Percentiles rank a stretch among this genome's conserved stretches.
These are phyloP conservation scores for Aurinia saxatilis DNA, from an alignment of 345 rosid genomes.

Conservation along the genomic window DNA sequence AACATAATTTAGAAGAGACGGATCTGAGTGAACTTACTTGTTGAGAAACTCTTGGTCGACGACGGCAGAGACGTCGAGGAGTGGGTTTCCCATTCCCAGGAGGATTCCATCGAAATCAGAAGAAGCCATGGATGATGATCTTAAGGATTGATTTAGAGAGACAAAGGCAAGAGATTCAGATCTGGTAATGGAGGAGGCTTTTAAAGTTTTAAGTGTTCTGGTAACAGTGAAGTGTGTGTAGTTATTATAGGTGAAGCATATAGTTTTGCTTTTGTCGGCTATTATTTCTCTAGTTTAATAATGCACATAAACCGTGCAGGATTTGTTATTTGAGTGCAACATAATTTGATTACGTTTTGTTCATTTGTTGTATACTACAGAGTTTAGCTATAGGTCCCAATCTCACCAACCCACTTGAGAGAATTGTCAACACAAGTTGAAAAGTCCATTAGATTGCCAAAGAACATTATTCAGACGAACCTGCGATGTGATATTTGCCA, in stretches of 20 bases:
- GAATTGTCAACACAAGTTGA: not conserved
- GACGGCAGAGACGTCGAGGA: conserved; percentile 89
- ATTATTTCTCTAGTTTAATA: not conserved
- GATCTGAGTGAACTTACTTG: conserved; percentile 36
- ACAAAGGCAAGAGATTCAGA: conserved; percentile 12
- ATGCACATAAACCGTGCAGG: no score
- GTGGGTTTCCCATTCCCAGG: conserved; percentile 98
- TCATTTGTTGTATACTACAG: not conserved
- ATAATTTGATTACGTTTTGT: no score
- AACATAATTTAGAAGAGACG: not conserved
- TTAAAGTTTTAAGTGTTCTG: not conserved
- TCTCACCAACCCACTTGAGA: conserved; percentile 17
- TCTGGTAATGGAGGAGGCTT: conserved; percentile 8
- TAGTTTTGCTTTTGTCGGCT: not conserved
- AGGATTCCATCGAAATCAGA: conserved; percentile 49
- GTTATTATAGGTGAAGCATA: not conserved
- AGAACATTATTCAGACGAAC: not conserved
- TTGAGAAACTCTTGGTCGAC: conserved; percentile 80
- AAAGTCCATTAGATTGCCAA: conserved; percentile 1
- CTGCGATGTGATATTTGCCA: no score
- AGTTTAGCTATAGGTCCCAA: not conserved
- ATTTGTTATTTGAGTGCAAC: no score
- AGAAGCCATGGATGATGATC: conserved; percentile 40
- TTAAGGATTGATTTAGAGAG: not conserved
- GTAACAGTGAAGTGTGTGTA: not conserved